Base-by-base conservation (phyloP, 345 rosid genomes). In the Murraya koenigii region DNA sequence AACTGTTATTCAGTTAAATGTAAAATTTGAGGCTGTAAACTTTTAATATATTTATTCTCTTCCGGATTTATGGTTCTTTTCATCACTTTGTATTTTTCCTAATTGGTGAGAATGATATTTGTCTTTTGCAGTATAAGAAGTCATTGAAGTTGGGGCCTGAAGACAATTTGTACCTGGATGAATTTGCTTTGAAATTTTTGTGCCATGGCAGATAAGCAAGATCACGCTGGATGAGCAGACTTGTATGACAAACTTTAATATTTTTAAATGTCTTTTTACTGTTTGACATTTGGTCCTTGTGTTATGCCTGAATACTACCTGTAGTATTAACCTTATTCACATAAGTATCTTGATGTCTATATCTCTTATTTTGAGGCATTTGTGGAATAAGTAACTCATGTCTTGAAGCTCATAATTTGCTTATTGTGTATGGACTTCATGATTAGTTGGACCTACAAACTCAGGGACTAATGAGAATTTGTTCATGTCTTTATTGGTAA, bases 191-290 rank as follows among this genome's bases (percentile, higher is more conserved):
- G 59, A 96, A 81, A 84, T 94, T 96, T 60, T 90, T 96, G n/a
- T 86, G 93, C 80, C n/a, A 96, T 91, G 83, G 97, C 99, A 20
- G 98, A 96, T 85, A 92, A 96, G 83, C 97, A 94, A 88, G 99
- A 95, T 85, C 95, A 90, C 55, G 92, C 92, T 22, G 99, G 97
- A 79, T 81, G 93, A 62, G 97, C 98, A 35, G 98, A 95, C 74
- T 86, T 93, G 99, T 95, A 90, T 76, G 94, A 41, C 0, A 41
- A 49, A 32, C 73, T 35, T 52, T 56, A 14, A 71, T 32, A 33
- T 55, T 66, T 68, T 25, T 74, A n/a, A 56, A 52, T 84, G 66
- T 52, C 61, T 39, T 25, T 79, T 17, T 72, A 15, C 5, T 19
- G 8, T n/a, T 36, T 68, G 17, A n/a, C n/a, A 69, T 58, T 76